Base-by-base conservation (phyloP, 768 basidiomycete genomes). In the Trametes meyenii region DNA sequence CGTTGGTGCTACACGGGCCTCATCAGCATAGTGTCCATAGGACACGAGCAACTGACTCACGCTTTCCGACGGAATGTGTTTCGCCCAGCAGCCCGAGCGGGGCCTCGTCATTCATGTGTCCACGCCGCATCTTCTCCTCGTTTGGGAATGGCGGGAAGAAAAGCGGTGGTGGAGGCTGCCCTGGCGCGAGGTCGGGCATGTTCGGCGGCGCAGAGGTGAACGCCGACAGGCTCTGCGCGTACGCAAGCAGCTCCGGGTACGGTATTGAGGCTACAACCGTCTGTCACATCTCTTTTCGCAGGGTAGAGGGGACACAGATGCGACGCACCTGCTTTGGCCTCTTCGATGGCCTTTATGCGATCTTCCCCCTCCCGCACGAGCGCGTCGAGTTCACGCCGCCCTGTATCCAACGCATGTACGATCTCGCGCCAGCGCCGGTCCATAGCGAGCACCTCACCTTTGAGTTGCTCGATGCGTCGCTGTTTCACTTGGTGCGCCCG, bases 141-240 rank as follows among this genome's bases (percentile, higher is more conserved):
- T 92, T 93, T 0, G 92, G 92, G 73, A 93, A 94, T 12, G 93
- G 93, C 39, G 92, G 92, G 76, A 93, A 92, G 80, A 94, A 93
- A 43, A 91, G 70, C 17, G 88, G 89, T 17, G 87, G 86, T 0
- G 89, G 88, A 12, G 86, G 86, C 66, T 89, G 90, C 10, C 88
- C 88, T 0, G 88, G 86, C 24, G 79, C 78, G 49, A 86, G 81
- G 67, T 91, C 90, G 21, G 90, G 90, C 85, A 92, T 89, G 69
- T 91, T 92, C 11, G 92, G 92, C 8, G 92, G 92, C 11, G 92
- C 92, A 36, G 92, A 92, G 5, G 92, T 92, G 74, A 93, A 94
- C 14, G 89, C 84, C 64, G 90, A 89, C 55, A 94, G 80, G 63
- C 88, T 90, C 69, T 92, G 90, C 2, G 92, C 92, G 72, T 94